Evolutionary conservation across 352 stramenopile genomes (phyloP).

Genomic region (Phytophthora cajani): DNA sequence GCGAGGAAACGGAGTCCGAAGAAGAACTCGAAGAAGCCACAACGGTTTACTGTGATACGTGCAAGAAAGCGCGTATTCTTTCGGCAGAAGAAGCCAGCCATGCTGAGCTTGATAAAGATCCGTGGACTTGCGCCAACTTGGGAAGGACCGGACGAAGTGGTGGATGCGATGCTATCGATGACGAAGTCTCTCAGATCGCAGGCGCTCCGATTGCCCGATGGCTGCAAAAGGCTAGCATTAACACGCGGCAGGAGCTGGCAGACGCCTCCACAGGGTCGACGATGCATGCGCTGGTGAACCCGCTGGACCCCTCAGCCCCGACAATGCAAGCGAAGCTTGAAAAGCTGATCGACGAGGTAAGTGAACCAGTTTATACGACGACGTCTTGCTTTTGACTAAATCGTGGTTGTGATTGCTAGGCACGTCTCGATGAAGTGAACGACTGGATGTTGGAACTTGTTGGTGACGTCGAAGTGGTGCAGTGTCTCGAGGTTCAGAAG

Average conservation of each 20-base stretch:
- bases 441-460: conserved; percentile 80
- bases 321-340: conserved; percentile 54
- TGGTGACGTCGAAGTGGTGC: conserved; percentile 52
- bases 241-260: conserved; percentile 66
- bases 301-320: conserved; percentile 43
- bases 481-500: conserved; percentile 74
- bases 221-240: conserved; percentile 52
- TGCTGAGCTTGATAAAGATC: conserved; percentile 33
- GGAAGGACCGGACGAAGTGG: conserved; percentile 35
- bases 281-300: conserved; percentile 44
- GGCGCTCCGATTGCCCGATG: conserved; percentile 52
- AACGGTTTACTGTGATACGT: conserved; percentile 85
- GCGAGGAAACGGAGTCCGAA: conserved; percentile 43
- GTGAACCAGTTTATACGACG: not conserved
- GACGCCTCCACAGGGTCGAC: conserved; percentile 44
- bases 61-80: conserved; percentile 81
- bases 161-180: conserved; percentile 66
- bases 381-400: conserved; percentile 9
- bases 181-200: conserved; percentile 75
- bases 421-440: conserved; percentile 81
- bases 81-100: conserved; percentile 49
- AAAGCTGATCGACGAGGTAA: conserved; percentile 67
- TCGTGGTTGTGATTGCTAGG: conserved; percentile 38
- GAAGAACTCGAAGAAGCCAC: conserved; percentile 68
- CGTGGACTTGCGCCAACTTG: conserved; percentile 73